These are phyloP conservation scores for Tuber microsphaerosporum DNA, from an alignment of 495 filamentous ascomycete species.

Conservation along the genomic window DNA sequence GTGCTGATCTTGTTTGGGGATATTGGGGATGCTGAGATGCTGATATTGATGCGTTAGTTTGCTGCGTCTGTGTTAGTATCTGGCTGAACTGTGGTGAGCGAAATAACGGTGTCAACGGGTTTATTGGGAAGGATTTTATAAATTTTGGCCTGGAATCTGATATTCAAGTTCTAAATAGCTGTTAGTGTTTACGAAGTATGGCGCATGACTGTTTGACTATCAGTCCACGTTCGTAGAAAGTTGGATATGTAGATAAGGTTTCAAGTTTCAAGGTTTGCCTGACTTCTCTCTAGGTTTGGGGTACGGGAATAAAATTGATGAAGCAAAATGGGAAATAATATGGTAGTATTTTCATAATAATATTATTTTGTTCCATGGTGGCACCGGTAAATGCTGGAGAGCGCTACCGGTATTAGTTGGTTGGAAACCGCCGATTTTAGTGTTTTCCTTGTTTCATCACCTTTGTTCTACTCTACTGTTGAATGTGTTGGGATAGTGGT, in stretches of 20 bases:
- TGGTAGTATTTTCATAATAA: background rate
- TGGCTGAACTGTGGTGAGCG: background rate
- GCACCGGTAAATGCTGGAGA: background rate
- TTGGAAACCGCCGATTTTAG: background rate
- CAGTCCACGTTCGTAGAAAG: background rate
- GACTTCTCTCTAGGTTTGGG: background rate
- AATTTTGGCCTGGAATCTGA: background rate
- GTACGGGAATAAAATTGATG: background rate
- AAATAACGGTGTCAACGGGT: background rate
- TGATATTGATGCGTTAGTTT: background rate
- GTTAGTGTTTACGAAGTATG: background rate
- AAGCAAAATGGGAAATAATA: background rate
- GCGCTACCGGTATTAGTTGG: background rate
- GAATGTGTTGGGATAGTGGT: background rate
- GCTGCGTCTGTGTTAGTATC: background rate
- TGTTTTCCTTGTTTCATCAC: background rate
- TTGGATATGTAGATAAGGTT: background rate
- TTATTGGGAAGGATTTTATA: background rate
- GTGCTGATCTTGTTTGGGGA: background rate
- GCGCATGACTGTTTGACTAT: background rate
- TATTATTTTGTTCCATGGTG: background rate
- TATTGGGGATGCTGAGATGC: background rate
- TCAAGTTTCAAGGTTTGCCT: background rate
- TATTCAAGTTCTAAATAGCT: background rate
- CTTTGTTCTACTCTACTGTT: background rate